These are phyloP conservation scores for Teratosphaeria gauchensis DNA, from an alignment of 2,329 filamentous ascomycete genomes.

Conservation along the genomic window DNA sequence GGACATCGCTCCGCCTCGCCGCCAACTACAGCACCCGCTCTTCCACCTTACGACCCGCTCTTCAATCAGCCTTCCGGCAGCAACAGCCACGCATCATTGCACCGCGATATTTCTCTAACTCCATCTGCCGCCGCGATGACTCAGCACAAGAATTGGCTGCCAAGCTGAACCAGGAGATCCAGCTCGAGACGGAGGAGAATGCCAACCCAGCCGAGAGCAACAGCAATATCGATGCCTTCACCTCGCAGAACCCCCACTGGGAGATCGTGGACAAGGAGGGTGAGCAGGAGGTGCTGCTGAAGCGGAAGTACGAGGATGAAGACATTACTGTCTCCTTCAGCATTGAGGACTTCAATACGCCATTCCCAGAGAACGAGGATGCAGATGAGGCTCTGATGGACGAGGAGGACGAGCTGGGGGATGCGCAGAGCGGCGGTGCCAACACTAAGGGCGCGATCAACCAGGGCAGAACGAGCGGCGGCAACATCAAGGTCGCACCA, in stretches of 20 bases:
- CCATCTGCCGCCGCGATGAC: slow-evolving; percentile 29
- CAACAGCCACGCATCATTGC: slow-evolving; percentile 6
- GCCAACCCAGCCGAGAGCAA: slow-evolving; percentile 45
- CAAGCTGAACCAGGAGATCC: slow-evolving; percentile 77
- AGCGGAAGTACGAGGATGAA: slow-evolving; percentile 76
- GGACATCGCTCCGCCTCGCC: slow-evolving; percentile 32
- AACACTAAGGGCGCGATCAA: slow-evolving; percentile 49
- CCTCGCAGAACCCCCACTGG: slow-evolving; percentile 69
- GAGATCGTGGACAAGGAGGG: slow-evolving; percentile 66
- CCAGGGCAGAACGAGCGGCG: slow-evolving; percentile 40
- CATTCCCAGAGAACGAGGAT: slow-evolving; percentile 45
- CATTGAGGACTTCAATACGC: slow-evolving; percentile 62
- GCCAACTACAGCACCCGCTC: slow-evolving; percentile 27
- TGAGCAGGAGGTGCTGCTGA: slow-evolving; percentile 78
- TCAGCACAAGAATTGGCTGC: slow-evolving; percentile 70
- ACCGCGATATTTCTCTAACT: slow-evolving; percentile 34
- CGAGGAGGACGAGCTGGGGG: slow-evolving; percentile 28
- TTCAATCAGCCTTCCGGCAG: slow-evolving; percentile 10
- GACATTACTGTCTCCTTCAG: slow-evolving; percentile 77
- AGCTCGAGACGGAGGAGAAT: slow-evolving; percentile 67
- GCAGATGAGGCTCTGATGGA: slow-evolving; percentile 33
- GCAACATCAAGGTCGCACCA: slow-evolving; percentile 45
- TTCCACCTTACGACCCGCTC: slow-evolving; percentile 26
- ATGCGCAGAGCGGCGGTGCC: slow-evolving; percentile 45
- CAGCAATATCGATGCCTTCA: slow-evolving; percentile 69